phyloP scores from a whole-genome alignment of 805 yeast genomes.

The Starmerella vitae region DNA sequence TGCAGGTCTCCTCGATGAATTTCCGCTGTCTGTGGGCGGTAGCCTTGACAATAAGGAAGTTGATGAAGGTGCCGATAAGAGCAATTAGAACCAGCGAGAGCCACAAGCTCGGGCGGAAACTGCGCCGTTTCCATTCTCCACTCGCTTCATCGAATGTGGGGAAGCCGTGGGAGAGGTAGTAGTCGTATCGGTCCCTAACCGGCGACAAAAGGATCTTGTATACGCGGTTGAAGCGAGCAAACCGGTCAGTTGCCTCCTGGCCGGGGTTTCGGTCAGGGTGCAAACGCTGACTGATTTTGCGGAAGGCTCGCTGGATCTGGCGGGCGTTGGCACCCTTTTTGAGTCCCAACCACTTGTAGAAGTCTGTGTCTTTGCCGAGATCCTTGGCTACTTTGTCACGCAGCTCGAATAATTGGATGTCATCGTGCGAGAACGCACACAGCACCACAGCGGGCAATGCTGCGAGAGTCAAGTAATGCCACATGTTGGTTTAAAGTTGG shows the following conservation, averaged over 20 bases:
- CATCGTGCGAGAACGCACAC: constrained; percentile 44
- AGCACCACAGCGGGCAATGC: constrained; percentile 16
- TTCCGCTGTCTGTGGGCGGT: constrained; percentile 44
- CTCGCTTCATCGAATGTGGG: constrained; percentile 55
- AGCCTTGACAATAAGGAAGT: constrained; percentile 42
- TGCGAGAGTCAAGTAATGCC: constrained; percentile 3
- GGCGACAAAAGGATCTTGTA: constrained; percentile 54
- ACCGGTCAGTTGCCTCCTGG: constrained; percentile 48
- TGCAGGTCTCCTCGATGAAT: constrained; percentile 32
- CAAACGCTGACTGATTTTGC: constrained; percentile 51
- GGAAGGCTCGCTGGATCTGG: constrained; percentile 35
- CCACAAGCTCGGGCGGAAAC: constrained; percentile 54
- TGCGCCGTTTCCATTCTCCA: constrained; percentile 45
- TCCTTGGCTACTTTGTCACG: constrained; percentile 51
- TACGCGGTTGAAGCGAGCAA: constrained; percentile 62
- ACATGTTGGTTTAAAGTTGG: too few relatives aligned
- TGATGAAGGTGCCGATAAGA: constrained; percentile 41
- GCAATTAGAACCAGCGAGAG: constrained; percentile 41
- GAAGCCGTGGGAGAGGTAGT: constrained; percentile 68
- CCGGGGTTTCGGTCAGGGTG: constrained; percentile 74
- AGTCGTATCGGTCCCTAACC: constrained; percentile 65
- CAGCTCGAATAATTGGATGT: constrained; percentile 66
- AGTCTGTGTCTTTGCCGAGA: constrained; percentile 46
- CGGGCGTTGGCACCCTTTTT: constrained; percentile 19
- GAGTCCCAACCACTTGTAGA: constrained; percentile 47